Base-by-base conservation (phyloP, 106 monocot genomes). In the Apostasia shenzhenica region DNA sequence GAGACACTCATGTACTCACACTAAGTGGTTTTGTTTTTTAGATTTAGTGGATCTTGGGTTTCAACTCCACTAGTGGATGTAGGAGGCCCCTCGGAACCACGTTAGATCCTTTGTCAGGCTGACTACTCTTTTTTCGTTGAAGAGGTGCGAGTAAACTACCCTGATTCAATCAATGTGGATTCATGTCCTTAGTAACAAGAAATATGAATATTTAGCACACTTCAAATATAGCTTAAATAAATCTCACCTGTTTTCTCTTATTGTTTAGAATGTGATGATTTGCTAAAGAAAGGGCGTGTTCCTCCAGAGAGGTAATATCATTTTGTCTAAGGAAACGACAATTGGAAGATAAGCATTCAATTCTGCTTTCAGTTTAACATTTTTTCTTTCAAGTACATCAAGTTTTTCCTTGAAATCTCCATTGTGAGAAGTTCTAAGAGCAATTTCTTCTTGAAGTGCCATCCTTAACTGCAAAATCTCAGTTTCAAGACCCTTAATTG, bases 321-420 rank as follows among this genome's bases (percentile, higher is more conserved):
- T 72, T 63, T 72, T 63, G 11, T 69, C 55, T 12, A 89, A 56
- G 14, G 79, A 80, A 8, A 44, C n/a, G 56, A 85, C 54, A 59
- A 80, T 77, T 5, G 79, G 73, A 54, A 73, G 14, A 62, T 85
- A 82, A 12, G 69, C 61, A 73, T 72, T 67, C n/a, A 83, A 61
- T 12, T 81, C 73, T 54, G 75, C 76, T 63, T 81, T 81, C 55
- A 90, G 45, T 51, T 54, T 66, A 45, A 46, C 58, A 52, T 83
- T 85, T 73, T 85, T 80, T 59, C 50, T 69, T 64, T 78, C 74
- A 14, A 81, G 11, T 45, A 45, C 45, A 72, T 42, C 13, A 51
- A 82, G 56, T 63, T 73, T 70, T 66, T 67, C 55, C 47, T 73
- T 70, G 52, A 79, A 61, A 43, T 57, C 46, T 52, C 64, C 67